Evolutionary conservation across 2,329 filamentous ascomycete species (phyloP), one percentile per base, ranked within the genome.

Genomic region (Alternaria brassicicola): DNA sequence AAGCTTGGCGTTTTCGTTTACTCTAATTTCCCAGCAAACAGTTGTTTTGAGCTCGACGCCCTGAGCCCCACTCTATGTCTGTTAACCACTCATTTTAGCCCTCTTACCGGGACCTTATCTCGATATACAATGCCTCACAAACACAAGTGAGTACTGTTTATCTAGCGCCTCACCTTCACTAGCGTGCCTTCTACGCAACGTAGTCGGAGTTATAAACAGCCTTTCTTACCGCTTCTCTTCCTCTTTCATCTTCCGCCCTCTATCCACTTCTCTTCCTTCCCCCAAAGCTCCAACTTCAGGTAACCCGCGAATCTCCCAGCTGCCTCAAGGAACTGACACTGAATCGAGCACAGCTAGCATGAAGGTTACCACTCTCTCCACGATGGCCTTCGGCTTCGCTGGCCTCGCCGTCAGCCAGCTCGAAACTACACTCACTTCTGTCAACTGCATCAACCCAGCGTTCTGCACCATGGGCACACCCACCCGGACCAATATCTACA

Each of bases 151-250:
- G 13, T 35, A 25, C 39, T 21, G 2, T 15, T 15, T 4, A 4
- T 6, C 21, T 0, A n/a, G 7, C 6, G 28, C 4, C 19, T 25
- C 19, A 3, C n/a, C 15, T 0, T 6, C 0, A 17, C 4, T 3
- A 25, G 21, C 43, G 13, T 25, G 19, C 31, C 5, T 33, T 21
- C 5, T 6, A 21, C 9, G 3, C 28, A 35, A 10, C 10, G 1
- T 12, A 25, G 30, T 8, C 4, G 28, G 10, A 23, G 19, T n/a
- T n/a, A 47, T 35, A 33, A 47, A 33, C 17, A 31, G n/a, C 12
- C 28, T n/a, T 13, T 12, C n/a, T 19, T 46, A 31, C 42, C 23
- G 28, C 28, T 35, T 6, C 28, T 17, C 19, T 25, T 12, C 13
- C 2, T n/a, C 30, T 33, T 35, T 19, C 19, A 35, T 8, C 2